Evolutionary conservation across 257 asterid species (phyloP), one percentile per base, ranked within the genome.

Genomic region (Craterostigma plantagineum): DNA sequence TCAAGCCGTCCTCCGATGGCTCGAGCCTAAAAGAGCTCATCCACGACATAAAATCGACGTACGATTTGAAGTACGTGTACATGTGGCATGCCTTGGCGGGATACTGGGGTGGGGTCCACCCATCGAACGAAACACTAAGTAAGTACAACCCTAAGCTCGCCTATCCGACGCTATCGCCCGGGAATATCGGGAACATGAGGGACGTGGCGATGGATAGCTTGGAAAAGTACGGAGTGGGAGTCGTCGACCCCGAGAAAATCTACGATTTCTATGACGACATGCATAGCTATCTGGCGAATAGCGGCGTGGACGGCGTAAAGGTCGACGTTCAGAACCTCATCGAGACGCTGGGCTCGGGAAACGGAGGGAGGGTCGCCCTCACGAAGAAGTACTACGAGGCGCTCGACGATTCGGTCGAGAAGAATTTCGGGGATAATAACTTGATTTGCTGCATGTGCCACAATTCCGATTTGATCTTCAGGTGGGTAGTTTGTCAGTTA

Each of bases 51-150:
- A 72, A 68, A 52, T 68, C 68, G 39, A 56, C 68, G 45, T 72
- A 72, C 34, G 81, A 71, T n/a, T 23, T 72, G 27, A 72, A 72
- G 81, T 72, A 68, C 30, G 92, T 75, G 7, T 81, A 78, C 46
- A 73, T 78, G 65, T 82, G 91, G 92, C 92, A 72, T 51, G 92
- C 91, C 12, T 30, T 78, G 34, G 64, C 72, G 8, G 92, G 94
- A 27, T 82, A 78, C 53, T 75, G 85, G 94, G 94, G 90, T 0
- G 92, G 94, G 34, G 67, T 82, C 18, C 65, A 49, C 7, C 47
- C 77, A 2, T 45, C 61, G 6, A 72, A 77, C 1, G 65, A 62
- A 13, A 37, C 35, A 1, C 47, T 73, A 51, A 64, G 68, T 35
- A 71, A 72, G 17, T 75, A 78, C 77, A 70, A 69, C 42, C 78